Evolutionary conservation across 192 early-diverging fungal genomes (phyloP).

Genomic region (Rhizoclosmatium sp.): DNA sequence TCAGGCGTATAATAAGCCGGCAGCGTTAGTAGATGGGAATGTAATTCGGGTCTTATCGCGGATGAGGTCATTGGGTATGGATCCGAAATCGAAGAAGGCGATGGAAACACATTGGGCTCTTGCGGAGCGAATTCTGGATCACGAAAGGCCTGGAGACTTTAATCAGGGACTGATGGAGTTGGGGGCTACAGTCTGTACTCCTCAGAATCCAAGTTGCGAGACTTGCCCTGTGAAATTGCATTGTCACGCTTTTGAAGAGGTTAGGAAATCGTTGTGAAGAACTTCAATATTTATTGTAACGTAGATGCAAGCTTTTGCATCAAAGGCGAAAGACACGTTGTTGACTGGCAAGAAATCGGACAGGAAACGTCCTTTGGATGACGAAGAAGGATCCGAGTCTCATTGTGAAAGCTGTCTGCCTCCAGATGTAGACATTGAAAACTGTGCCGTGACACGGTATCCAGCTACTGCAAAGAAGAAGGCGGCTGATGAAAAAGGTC

Average conservation of each 20-base stretch:
- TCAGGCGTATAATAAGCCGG: conserved; percentile 70
- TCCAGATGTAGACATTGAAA: conserved; percentile 42
- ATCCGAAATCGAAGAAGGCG: conserved; percentile 65
- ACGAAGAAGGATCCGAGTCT: background rate
- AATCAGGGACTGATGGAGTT: conserved; percentile 87
- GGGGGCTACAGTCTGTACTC: conserved; percentile 77
- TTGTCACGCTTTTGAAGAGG: conserved; percentile 70
- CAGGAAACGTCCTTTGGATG: conserved; percentile 3
- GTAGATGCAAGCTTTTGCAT: background rate
- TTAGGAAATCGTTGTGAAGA: conserved; percentile 16
- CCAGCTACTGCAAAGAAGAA: conserved; percentile 67
- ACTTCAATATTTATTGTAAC: background rate
- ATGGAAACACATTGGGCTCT: conserved; percentile 70
- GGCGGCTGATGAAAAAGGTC: conserved; percentile 68
- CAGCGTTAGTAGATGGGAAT: conserved; percentile 79
- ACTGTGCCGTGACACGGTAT: conserved; percentile 55
- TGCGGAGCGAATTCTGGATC: conserved; percentile 62
- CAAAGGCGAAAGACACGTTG: background rate
- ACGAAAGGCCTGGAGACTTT: conserved; percentile 71
- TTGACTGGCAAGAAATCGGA: background rate
- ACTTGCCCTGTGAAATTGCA: conserved; percentile 65
- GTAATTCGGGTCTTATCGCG: conserved; percentile 76
- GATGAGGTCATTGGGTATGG: conserved; percentile 66
- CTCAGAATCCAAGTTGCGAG: conserved; percentile 67
- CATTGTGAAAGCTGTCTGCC: conserved; percentile 28